Percentiles rank a stretch among this genome's conserved stretches.
Conservation (phyloP, 176 grass and related monocot species). For the Musa acuminata region DNA sequence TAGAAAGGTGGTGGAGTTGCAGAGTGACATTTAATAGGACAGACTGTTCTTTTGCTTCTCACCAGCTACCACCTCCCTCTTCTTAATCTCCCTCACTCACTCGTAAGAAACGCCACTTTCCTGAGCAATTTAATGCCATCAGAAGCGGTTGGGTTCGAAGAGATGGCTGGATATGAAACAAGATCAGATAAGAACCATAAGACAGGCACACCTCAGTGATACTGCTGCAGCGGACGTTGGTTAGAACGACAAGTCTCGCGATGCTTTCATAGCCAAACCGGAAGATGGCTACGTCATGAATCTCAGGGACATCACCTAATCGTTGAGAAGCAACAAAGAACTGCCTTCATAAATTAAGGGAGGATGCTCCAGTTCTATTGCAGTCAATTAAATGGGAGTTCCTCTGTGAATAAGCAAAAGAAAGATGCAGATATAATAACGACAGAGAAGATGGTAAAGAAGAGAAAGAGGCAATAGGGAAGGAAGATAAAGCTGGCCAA, state of each 20-base stretch:
- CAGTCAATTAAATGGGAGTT: neutral
- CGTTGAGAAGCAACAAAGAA: neutral
- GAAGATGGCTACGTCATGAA: neutral
- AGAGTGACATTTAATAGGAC: constrained; percentile 40
- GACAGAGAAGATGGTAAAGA: too few species aligned
- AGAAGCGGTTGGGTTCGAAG: constrained; percentile 32
- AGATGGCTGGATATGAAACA: neutral
- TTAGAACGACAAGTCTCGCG: too few species aligned
- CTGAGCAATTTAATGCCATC: constrained; percentile 57
- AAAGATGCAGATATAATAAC: neutral
- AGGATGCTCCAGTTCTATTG: constrained; percentile 4
- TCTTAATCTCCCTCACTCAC: neutral
- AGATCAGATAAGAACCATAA: neutral
- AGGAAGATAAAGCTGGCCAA: constrained; percentile 1
- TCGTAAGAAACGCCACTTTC: neutral
- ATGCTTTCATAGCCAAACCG: neutral
- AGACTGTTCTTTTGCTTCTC: neutral
- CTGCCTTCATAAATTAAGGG: constrained; percentile 6
- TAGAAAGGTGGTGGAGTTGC: constrained; percentile 28
- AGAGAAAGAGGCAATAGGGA: neutral
- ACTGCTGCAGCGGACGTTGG: neutral
- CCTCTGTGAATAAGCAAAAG: neutral
- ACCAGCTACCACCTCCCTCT: constrained; percentile 8
- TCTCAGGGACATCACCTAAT: constrained; percentile 3
- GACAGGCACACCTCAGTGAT: neutral